A percentile compares a stretch with the other conserved stretches of the same genome.
Conservation (phyloP, 176 grass and related monocot species). For the Carex pumila region DNA sequence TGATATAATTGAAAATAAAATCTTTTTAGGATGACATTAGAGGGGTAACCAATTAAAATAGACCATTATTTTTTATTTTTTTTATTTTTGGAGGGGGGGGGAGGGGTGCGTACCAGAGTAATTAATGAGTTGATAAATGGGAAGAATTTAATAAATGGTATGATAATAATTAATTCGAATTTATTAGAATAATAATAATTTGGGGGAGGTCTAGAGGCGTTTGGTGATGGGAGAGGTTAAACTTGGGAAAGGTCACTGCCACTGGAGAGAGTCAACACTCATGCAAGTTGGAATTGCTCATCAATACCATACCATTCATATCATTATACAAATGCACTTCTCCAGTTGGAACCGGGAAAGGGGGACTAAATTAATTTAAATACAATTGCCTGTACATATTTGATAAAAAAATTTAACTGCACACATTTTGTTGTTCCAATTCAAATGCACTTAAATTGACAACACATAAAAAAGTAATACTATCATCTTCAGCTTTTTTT, state of each 20-base stretch:
- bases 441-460: too few relatives aligned
- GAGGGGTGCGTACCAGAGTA: neutral
- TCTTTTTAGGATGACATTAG: neutral
- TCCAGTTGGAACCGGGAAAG: too few relatives aligned
- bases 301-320: too few relatives aligned
- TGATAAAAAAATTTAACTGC: too few relatives aligned
- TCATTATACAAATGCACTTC: too few relatives aligned
- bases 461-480: too few relatives aligned
- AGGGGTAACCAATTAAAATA: neutral
- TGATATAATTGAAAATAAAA: neutral
- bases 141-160: neutral
- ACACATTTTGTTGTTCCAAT: too few relatives aligned
- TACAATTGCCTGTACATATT: too few relatives aligned
- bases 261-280: neutral
- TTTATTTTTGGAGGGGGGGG: too few relatives aligned
- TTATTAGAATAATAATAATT: constrained; percentile 12
- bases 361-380: too few relatives aligned
- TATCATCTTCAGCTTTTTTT: too few relatives aligned
- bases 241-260: neutral
- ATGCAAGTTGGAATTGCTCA: too few relatives aligned
- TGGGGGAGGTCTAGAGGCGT: neutral
- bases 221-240: neutral
- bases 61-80: neutral
- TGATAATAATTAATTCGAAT: neutral
- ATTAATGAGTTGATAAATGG: constrained; percentile 17